Evolutionary conservation across 768 basidiomycete species (phyloP).

Genomic region (Trametes maxima): DNA sequence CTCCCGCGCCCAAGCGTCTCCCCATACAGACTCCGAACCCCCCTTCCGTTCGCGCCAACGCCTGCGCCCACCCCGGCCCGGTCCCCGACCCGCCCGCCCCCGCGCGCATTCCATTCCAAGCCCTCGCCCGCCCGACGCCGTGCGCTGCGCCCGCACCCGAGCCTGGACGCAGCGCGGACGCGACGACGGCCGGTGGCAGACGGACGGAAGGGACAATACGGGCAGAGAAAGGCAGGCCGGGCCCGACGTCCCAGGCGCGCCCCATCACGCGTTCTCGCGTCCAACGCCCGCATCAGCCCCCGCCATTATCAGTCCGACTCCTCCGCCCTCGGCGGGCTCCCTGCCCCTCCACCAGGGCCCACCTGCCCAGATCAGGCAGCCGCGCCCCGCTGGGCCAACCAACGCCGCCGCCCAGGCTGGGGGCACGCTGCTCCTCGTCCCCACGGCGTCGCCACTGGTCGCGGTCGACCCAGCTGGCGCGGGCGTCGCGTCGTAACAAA

Average conservation of each 20-base stretch:
- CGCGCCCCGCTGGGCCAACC: not conserved
- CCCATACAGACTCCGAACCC: slow-evolving; percentile 5
- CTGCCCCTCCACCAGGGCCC: not conserved
- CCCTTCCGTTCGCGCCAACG: not conserved
- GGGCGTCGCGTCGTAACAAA: too few species aligned
- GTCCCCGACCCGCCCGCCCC: not conserved
- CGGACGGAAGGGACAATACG: slow-evolving; percentile 7
- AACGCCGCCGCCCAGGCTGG: not conserved
- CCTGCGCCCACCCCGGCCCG: not conserved
- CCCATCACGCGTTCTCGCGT: slow-evolving; percentile 23
- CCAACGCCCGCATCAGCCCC: slow-evolving; percentile 18
- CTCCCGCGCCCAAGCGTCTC: slow-evolving; percentile 15
- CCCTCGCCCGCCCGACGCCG: not conserved
- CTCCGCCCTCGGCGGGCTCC: not conserved
- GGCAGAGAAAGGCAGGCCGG: slow-evolving; percentile 12
- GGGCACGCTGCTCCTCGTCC: not conserved
- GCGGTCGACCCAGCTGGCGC: too few species aligned
- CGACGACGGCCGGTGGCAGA: not conserved
- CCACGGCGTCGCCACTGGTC: not conserved
- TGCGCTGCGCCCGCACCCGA: not conserved
- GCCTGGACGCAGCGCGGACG: not conserved
- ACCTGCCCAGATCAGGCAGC: slow-evolving; percentile 1
- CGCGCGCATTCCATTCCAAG: too few species aligned
- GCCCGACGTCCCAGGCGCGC: not conserved
- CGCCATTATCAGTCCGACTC: not conserved